Evolutionary conservation across 345 rosid genomes (phyloP).

Genomic region (Mercurialis annua): DNA sequence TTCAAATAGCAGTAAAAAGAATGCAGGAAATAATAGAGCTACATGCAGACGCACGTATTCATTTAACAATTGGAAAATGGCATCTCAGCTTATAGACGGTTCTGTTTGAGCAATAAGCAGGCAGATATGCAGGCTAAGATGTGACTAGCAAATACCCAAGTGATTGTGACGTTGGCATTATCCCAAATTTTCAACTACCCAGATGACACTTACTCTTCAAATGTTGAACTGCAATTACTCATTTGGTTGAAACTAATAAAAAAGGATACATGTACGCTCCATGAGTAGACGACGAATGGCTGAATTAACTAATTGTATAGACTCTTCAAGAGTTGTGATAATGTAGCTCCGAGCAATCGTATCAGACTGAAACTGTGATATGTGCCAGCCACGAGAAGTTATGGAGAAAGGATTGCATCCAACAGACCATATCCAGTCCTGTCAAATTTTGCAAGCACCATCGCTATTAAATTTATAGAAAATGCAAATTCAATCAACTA

Average conservation of each 20-base stretch:
- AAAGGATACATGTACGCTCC: conserved; percentile 96
- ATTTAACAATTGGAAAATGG: background rate
- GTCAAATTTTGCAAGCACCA: conserved; percentile 7
- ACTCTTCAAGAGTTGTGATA: conserved; percentile 84
- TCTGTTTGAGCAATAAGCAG: background rate
- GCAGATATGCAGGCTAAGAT: background rate
- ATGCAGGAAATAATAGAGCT: background rate
- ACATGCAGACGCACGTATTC: conserved; percentile 10
- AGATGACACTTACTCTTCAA: background rate
- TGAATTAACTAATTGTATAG: conserved; percentile 74
- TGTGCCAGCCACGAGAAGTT: conserved; percentile 85
- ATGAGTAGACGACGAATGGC: conserved; percentile 71
- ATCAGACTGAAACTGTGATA: conserved; percentile 87
- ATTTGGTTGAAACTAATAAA: background rate
- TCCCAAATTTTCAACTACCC: background rate
- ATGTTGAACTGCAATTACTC: background rate
- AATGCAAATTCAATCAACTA: background rate
- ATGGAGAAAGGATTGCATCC: conserved; percentile 87
- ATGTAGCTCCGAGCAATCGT: conserved; percentile 91
- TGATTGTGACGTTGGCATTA: background rate
- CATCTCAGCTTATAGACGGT: background rate
- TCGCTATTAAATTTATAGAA: background rate
- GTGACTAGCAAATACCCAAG: background rate
- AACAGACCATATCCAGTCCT: conserved; percentile 99
- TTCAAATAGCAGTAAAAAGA: conserved; percentile 14